Conservation (phyloP, 2,329 filamentous ascomycete species). For the Sclerotiophoma versabilis region DNA sequence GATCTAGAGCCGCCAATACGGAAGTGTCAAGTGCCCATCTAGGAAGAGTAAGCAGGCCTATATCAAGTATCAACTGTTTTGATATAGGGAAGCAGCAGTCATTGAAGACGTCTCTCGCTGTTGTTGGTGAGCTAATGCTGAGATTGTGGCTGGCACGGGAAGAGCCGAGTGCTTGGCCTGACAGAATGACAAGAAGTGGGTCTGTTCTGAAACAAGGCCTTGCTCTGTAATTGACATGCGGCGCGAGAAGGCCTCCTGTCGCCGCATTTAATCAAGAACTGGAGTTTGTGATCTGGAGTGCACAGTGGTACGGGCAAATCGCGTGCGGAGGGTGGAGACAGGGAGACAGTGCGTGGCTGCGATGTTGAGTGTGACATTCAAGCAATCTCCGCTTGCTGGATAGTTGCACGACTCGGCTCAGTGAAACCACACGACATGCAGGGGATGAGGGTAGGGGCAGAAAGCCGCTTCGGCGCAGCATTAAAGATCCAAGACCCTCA, state of each 20-base stretch:
- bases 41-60: not conserved
- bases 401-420: slow-evolving; percentile 9
- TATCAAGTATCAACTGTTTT: too few species aligned
- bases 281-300: not conserved
- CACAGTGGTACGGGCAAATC: not conserved
- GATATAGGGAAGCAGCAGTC: not conserved
- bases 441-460: slow-evolving; percentile 7
- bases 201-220: slow-evolving; percentile 8
- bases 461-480: slow-evolving; percentile 3
- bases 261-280: not conserved
- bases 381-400: slow-evolving; percentile 13
- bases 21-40: not conserved
- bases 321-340: not conserved
- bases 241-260: not conserved
- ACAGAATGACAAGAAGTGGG: slow-evolving; percentile 10
- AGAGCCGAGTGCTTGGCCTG: slow-evolving; percentile 1
- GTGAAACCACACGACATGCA: slow-evolving; percentile 13
- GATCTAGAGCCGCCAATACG: not conserved
- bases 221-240: not conserved
- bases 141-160: slow-evolving; percentile 9
- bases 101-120: not conserved
- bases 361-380: not conserved
- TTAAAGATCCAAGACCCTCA: slow-evolving; percentile 7
- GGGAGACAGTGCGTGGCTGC: slow-evolving; percentile 1
- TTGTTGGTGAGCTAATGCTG: slow-evolving; percentile 7